Evolutionary conservation across 441 rosid genomes (phyloP), one percentile per base, ranked within the genome.

Genomic region (Pelargonium fulgidum): DNA sequence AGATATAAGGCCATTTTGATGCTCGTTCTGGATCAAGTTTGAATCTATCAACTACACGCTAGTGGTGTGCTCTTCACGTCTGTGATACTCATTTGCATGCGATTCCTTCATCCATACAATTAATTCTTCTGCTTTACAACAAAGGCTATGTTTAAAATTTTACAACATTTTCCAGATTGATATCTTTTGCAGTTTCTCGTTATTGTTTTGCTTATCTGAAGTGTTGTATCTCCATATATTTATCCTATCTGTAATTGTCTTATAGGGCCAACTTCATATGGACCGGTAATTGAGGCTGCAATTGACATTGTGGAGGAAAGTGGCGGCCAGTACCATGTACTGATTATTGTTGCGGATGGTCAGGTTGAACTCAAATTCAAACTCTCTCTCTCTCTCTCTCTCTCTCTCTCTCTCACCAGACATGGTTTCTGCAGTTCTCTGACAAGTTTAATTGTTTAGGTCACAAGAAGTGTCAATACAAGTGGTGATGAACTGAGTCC

Each of bases 221-320:
- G 39, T 33, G 22, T 16, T 54, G 19, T 16, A 54, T 17, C 19
- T 54, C 9, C 19, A 54, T 14, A 5, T 17, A 54, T 54, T 16
- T 54, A 54, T 54, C 22, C 39, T 72, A 41, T 74, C 71, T 62
- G 47, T 20, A 62, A 20, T 5, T 65, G 50, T 62, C 12, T 76
- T 54, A 13, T 73, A 90, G 98, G 98, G 69, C 97, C 98, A 66
- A 93, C 97, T 41, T 90, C 97, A 29, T 90, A 87, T 54, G 97
- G 77, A 79, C 93, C 97, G 0, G 81, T 90, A 73, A 78, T 87
- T 14, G 92, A 93, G 62, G 90, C 85, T 26, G 97, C 94, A 0
- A 65, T 89, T 4, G 88, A 86, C 77, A 82, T 89, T 70, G 97
- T 93, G 7, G 89, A 91, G 73, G 81, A 76, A 70, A 86, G 85